A percentile compares a stretch with the other conserved stretches of the same genome.
phyloP scores from a whole-genome alignment of 768 basidiomycete species.

The Hericium coralloides region DNA sequence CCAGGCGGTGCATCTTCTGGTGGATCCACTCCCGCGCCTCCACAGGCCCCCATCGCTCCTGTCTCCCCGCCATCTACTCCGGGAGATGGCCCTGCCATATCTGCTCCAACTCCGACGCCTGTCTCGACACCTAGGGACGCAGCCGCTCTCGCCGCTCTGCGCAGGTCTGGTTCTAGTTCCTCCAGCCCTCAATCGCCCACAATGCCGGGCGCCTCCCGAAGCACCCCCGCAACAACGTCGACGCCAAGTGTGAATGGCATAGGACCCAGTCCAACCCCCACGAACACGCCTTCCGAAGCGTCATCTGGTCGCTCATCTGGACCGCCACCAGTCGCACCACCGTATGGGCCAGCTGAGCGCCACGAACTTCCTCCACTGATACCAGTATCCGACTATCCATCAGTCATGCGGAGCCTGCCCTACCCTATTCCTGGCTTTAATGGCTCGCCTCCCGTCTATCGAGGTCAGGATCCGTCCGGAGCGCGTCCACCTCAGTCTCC shows the following conservation, averaged over 20 bases:
- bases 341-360: conserved; percentile 8
- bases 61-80: not conserved
- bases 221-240: not conserved
- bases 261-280: not conserved
- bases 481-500: not conserved
- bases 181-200: conserved; percentile 5
- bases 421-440: no score
- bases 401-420: conserved; percentile 1
- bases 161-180: conserved; percentile 28
- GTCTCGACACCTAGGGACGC: conserved; percentile 28
- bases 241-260: not conserved
- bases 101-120: conserved; percentile 21
- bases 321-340: conserved; percentile 3
- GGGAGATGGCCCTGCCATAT: conserved; percentile 7
- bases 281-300: not conserved
- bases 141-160: conserved; percentile 61
- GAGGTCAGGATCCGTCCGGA: not conserved
- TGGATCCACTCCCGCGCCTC: conserved; percentile 1
- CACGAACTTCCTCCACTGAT: conserved; percentile 25
- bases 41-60: not conserved
- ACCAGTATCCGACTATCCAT: conserved; percentile 31
- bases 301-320: conserved; percentile 1
- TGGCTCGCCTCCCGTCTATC: no score
- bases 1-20: not conserved
- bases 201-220: not conserved